Conservation (phyloP, 306 rosid species). For the Cucurbita pepo region DNA sequence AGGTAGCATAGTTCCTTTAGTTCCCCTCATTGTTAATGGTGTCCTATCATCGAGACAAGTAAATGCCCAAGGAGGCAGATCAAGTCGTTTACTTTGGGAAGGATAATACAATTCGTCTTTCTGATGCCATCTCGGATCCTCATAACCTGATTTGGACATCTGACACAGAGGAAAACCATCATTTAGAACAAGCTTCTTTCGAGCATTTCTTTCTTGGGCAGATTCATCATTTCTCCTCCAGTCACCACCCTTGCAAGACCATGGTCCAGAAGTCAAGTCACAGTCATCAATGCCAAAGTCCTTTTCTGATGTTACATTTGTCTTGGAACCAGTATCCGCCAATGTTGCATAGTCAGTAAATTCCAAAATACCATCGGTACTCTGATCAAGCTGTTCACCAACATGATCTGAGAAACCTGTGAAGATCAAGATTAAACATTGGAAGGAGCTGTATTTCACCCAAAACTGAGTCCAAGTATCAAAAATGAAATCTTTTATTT, state of each 20-base stretch:
- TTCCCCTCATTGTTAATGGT: slow-evolving; percentile 33
- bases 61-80: slow-evolving; percentile 88
- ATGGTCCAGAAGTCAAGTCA: slow-evolving; percentile 72
- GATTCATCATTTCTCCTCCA: slow-evolving; percentile 89
- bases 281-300: slow-evolving; percentile 34
- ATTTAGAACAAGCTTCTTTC: slow-evolving; percentile 76
- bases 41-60: slow-evolving; percentile 54
- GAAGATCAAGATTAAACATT: slow-evolving; percentile 1
- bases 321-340: slow-evolving; percentile 25
- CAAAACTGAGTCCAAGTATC: neutral
- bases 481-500: neutral
- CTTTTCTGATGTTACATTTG: slow-evolving; percentile 30
- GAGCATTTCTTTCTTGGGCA: slow-evolving; percentile 46
- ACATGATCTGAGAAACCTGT: slow-evolving; percentile 43
- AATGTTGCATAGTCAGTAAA: slow-evolving; percentile 23
- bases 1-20: slow-evolving; percentile 68
- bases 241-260: slow-evolving; percentile 99
- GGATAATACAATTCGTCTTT: slow-evolving; percentile 84
- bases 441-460: neutral
- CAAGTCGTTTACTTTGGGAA: slow-evolving; percentile 64
- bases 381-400: slow-evolving; percentile 25
- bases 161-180: slow-evolving; percentile 70
- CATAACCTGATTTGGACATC: slow-evolving; percentile 78
- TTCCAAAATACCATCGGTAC: slow-evolving; percentile 26
- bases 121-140: slow-evolving; percentile 90